Percentiles rank a stretch among this genome's conserved stretches.
Conservation (phyloP, 2,329 filamentous ascomycete species). For the Beauveria varroae region DNA sequence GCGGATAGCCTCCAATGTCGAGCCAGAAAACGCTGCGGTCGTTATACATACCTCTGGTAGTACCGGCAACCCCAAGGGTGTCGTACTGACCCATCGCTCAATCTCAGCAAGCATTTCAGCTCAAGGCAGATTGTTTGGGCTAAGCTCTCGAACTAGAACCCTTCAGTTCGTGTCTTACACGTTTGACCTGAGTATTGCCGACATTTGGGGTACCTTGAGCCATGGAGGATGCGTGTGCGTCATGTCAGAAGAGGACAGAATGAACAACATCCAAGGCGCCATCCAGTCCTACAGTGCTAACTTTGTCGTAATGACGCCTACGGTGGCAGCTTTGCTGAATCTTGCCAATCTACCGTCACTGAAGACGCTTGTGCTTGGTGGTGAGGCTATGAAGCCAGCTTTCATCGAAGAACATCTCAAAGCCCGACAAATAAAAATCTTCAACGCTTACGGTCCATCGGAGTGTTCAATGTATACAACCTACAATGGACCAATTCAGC, state of each 20-base stretch:
- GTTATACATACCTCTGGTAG: conserved; percentile 11
- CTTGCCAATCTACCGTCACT: conserved; percentile 1
- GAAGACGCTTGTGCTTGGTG: neutral
- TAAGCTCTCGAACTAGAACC: conserved; percentile 21
- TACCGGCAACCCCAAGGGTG: conserved; percentile 13
- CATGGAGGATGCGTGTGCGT: conserved; percentile 14
- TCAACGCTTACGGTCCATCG: conserved; percentile 34
- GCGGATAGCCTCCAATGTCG: neutral
- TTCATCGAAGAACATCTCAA: conserved; percentile 24
- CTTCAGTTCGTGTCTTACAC: conserved; percentile 15
- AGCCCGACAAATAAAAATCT: conserved; percentile 23
- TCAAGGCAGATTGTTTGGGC: neutral
- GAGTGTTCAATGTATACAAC: conserved; percentile 25
- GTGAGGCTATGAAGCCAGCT: conserved; percentile 5
- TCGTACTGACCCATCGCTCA: neutral
- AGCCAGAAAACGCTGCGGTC: neutral
- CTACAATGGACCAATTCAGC: neutral
- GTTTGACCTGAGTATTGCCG: conserved; percentile 13
- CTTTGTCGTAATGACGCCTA: conserved; percentile 6
- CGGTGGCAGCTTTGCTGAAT: neutral
- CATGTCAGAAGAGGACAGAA: conserved; percentile 15
- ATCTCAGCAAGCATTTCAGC: neutral
- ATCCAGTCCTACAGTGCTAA: conserved; percentile 1
- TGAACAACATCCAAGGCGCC: conserved; percentile 13
- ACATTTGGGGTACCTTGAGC: conserved; percentile 13